Evolutionary conservation across 768 basidiomycete genomes (phyloP), one percentile per base, ranked within the genome.

Genomic region (Russula earlei): DNA sequence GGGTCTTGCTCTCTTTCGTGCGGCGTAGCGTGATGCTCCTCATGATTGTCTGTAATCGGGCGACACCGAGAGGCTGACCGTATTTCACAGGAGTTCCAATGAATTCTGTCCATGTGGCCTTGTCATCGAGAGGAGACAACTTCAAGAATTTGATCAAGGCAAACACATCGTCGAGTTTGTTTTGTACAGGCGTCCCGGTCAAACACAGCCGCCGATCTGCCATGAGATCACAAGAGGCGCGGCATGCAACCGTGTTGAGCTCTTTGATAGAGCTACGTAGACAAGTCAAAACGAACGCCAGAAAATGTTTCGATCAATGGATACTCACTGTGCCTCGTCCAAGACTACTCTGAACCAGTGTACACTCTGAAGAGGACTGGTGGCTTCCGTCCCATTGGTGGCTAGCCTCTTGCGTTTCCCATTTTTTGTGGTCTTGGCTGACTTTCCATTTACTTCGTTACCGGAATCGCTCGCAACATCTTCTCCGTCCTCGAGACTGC

Each of bases 151-250:
- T 96, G 77, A 99, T 84, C 56, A 99, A 76, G 5, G 96, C 96
- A 69, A 87, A 98, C 48, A 99, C 87, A 67, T 99, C 96, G 71
- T 98, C 96, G 50, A 98, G 81, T 70, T 95, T 96, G 77, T 99
- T 99, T 73, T 99, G 96, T 36, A 99, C 92, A 1, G 96, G 96
- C 8, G 96, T 99, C 54, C 96, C 96, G n/a, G 94, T 94, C 38
- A 99, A 75, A 69, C 91, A 94, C 41, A 97, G 75, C 15, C 96
- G 84, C 50, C 96, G 84, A 66, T 97, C 91, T 15, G 96, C 91
- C 69, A 87, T 80, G 47, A 99, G 79, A 68, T 96, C 93, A 70
- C 96, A 98, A 12, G 88, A 93, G 7, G 96, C 96, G 54, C 91
- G 84, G 60, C 93, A 92, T 42, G 87, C 94, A 41, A 98, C 91